Evolutionary conservation across 1,139 yeast species (phyloP).

Genomic region (Hyphopichia buzzinii): DNA sequence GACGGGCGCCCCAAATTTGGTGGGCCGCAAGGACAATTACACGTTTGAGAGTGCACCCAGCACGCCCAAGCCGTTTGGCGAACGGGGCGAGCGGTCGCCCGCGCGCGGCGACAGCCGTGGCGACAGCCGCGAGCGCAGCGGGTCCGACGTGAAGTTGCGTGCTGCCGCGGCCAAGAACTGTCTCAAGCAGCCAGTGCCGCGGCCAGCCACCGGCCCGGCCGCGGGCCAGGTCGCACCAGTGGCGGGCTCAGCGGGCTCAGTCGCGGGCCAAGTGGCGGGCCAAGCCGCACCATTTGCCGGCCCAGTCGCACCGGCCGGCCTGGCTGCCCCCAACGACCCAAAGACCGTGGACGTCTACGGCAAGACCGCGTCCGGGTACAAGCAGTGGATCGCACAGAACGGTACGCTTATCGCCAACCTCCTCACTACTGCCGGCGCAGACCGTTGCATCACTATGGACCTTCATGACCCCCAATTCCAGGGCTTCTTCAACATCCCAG

Average conservation of each 20-base stretch:
- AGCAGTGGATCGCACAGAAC: constrained; percentile 94
- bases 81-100: background rate
- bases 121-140: no score
- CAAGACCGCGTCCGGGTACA: constrained; percentile 63
- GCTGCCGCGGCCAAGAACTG: background rate
- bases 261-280: background rate
- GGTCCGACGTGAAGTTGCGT: background rate
- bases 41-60: constrained; percentile 65
- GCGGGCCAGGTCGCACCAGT: constrained; percentile 8
- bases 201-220: constrained; percentile 7
- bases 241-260: constrained; percentile 5
- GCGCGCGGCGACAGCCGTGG: no score
- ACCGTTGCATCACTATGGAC: constrained; percentile 96
- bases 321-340: constrained; percentile 22
- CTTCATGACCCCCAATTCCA: constrained; percentile 94
- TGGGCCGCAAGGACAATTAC: constrained; percentile 42
- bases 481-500: constrained; percentile 90
- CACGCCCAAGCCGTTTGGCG: constrained; percentile 47
- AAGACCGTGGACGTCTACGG: constrained; percentile 39
- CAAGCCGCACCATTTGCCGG: background rate
- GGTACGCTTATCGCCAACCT: constrained; percentile 91
- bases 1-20: constrained; percentile 42
- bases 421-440: constrained; percentile 92
- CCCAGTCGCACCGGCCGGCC: constrained; percentile 35
- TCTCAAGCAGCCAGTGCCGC: constrained; percentile 7